A percentile compares a stretch with the other conserved stretches of the same genome.
These are phyloP conservation scores for Aspergillus wentii DNA, from an alignment of 495 filamentous ascomycete genomes.

Conservation along the genomic window DNA sequence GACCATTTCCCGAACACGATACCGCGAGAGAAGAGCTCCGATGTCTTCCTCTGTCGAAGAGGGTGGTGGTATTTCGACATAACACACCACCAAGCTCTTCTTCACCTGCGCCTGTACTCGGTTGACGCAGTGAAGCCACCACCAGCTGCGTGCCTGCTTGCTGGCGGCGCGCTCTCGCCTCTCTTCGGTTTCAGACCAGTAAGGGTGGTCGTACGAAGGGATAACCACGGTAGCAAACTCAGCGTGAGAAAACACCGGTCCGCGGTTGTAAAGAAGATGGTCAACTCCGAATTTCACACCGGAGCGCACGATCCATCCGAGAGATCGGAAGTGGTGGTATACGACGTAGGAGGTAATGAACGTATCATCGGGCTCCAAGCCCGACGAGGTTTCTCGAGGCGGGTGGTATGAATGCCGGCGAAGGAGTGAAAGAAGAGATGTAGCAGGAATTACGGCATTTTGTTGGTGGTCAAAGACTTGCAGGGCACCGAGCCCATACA, in stretches of 20 bases:
- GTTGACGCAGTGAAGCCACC: constrained; percentile 89
- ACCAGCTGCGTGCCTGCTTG: constrained; percentile 63
- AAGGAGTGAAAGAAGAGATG: constrained; percentile 57
- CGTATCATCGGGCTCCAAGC: constrained; percentile 63
- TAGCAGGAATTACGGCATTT: constrained; percentile 29
- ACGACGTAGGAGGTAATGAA: constrained; percentile 83
- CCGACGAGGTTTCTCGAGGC: constrained; percentile 27
- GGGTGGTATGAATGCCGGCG: constrained; percentile 68
- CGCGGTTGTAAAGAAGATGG: constrained; percentile 90
- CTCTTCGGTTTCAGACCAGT: constrained; percentile 59
- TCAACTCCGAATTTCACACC: constrained; percentile 95
- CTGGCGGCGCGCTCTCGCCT: constrained; percentile 39
- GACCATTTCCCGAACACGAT: constrained; percentile 76
- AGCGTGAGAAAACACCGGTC: constrained; percentile 89
- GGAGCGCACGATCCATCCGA: constrained; percentile 92
- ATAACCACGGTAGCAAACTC: constrained; percentile 84
- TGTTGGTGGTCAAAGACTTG: constrained; percentile 53
- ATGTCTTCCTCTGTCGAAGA: constrained; percentile 44
- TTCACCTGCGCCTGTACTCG: constrained; percentile 84
- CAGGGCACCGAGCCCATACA: constrained; percentile 76
- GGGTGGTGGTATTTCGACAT: constrained; percentile 86
- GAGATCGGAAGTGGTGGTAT: constrained; percentile 94
- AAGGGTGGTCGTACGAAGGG: constrained; percentile 71
- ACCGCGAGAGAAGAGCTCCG: constrained; percentile 58
- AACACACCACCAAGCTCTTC: constrained; percentile 83